These are phyloP conservation scores for Scleromitrula shiraiana DNA, from an alignment of 2,329 filamentous ascomycete species.

Conservation along the genomic window DNA sequence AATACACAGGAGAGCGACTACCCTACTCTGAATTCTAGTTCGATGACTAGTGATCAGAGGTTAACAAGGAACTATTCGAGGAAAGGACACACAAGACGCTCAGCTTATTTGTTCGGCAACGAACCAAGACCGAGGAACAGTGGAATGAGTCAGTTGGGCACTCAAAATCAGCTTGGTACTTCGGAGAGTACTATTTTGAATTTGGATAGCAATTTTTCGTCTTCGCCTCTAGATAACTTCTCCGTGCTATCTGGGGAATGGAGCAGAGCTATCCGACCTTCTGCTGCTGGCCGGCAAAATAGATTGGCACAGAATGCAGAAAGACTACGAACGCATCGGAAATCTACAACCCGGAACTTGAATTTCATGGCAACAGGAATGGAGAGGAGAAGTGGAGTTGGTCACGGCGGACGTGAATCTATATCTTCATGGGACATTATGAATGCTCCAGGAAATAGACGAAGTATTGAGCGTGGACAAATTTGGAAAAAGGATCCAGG, in stretches of 20 bases:
- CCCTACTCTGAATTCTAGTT: slow-evolving; percentile 13
- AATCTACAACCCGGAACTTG: slow-evolving; percentile 16
- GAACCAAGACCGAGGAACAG: slow-evolving; percentile 12
- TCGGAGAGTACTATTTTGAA: slow-evolving; percentile 15
- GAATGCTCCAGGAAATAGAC: slow-evolving; percentile 6
- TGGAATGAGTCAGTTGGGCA: slow-evolving; percentile 5
- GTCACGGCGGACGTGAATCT: slow-evolving; percentile 19
- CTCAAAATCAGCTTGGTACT: slow-evolving; percentile 1
- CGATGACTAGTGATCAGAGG: slow-evolving; percentile 16
- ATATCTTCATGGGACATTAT: slow-evolving; percentile 13
- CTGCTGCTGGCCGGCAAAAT: neutral
- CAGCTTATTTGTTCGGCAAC: slow-evolving; percentile 13
- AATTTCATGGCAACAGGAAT: slow-evolving; percentile 10
- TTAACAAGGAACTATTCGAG: slow-evolving; percentile 23
- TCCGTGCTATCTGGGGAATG: slow-evolving; percentile 14
- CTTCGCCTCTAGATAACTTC: slow-evolving; percentile 20
- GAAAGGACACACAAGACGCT: slow-evolving; percentile 21
- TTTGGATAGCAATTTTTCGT: slow-evolving; percentile 23
- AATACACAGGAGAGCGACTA: slow-evolving; percentile 21
- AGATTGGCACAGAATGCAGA: neutral
- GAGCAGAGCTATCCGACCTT: slow-evolving; percentile 3
- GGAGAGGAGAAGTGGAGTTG: slow-evolving; percentile 16
- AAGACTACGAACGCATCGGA: slow-evolving; percentile 5
- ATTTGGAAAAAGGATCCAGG: slow-evolving; percentile 10
- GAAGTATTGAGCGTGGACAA: slow-evolving; percentile 24